Conservation (phyloP, 2,329 filamentous ascomycete genomes). For the Trichophyton mentagrophytes region DNA sequence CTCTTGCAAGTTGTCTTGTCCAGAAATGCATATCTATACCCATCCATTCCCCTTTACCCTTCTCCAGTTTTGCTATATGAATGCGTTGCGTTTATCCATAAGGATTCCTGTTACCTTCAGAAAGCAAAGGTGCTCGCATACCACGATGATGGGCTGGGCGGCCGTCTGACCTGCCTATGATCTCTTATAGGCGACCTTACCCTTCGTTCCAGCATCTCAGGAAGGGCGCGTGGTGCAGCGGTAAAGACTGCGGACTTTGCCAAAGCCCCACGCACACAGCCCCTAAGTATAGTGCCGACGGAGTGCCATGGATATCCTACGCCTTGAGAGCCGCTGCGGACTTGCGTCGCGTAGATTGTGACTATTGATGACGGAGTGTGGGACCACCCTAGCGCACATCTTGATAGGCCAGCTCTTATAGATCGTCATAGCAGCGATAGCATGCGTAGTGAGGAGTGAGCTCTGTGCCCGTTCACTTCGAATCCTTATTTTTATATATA, state of each 20-base stretch:
- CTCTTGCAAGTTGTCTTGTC: not conserved
- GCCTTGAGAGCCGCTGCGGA: not conserved
- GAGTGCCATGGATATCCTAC: not conserved
- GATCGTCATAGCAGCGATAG: not conserved
- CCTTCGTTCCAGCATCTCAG: not conserved
- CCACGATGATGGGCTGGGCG: not conserved
- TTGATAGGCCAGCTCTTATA: not conserved
- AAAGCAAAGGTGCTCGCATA: too few species aligned
- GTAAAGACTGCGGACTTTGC: not conserved
- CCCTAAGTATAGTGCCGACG: not conserved
- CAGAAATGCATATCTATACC: not conserved
- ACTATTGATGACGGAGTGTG: too few species aligned
- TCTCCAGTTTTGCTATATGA: not conserved
- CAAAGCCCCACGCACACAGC: not conserved
- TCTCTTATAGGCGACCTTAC: not conserved
- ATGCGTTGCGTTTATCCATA: not conserved
- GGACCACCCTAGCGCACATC: not conserved
- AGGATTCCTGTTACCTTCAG: too few species aligned
- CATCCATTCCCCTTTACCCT: not conserved
- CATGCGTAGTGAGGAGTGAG: not conserved
- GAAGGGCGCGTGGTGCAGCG: not conserved
- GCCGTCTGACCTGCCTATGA: not conserved
- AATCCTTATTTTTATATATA: not conserved
- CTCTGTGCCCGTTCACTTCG: not conserved
- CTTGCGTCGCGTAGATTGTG: not conserved